Evolutionary conservation across 495 filamentous ascomycete genomes (phyloP), one percentile per base, ranked within the genome.

Genomic region (Xylaria castorea): DNA sequence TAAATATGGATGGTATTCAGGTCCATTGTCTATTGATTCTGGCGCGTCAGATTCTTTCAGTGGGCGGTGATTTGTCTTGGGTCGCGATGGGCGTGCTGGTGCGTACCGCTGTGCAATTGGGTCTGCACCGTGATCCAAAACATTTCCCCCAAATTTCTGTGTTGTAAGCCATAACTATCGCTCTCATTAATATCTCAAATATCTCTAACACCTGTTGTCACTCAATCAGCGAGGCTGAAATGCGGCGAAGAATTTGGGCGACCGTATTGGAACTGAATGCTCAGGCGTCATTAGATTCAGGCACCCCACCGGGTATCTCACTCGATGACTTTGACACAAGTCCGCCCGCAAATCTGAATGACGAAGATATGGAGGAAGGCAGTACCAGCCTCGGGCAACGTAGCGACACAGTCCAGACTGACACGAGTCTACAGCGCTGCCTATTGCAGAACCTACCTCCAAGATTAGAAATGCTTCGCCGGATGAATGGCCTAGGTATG

Each of bases 221-320:
- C 46, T 20, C 18, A 8, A 20, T 8, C 5, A 67, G 64, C 32
- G 44, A 67, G 11, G 64, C 85, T 50, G 89, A 91, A 74, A 88
- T 91, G 83, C 85, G 88, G n/a, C 81, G 88, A 42, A 84, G 89
- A 30, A 78, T 91, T 18, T 91, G 89, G 89, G 86, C 84, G n/a
- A 76, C 74, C 1, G 66, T 83, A 50, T 86, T 88, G 64, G 86
- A 78, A 42, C n/a, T 76, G 6, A 73, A 75, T 8, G 71, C 89
- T 3, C 85, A 90, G 65, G 77, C 87, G 0, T 84, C 87, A 20
- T 60, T 90, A 53, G 84, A 84, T 68, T 81, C 86, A 7, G 89
- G 88, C 5, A 87, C 87, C 66, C 83, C 87, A 0, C 85, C 88
- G 8, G 80, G 85, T 2, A 76, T 90, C 22, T 82, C 81, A 25